Evolutionary conservation across 768 basidiomycete genomes (phyloP).

Genomic region (Termitomyces sp.): DNA sequence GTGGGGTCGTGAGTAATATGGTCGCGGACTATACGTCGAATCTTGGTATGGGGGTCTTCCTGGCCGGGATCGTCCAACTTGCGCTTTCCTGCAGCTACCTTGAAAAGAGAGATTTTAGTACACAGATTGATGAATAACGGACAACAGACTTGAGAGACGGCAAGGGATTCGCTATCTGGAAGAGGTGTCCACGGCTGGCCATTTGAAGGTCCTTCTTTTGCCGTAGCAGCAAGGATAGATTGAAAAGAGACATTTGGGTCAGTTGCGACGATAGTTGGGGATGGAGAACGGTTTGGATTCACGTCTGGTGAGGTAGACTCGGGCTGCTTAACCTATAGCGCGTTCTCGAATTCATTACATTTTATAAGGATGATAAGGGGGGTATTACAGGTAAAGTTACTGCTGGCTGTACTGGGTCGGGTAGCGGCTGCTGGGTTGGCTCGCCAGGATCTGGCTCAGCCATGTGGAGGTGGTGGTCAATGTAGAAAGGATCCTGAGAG

Average conservation of each 20-base stretch:
- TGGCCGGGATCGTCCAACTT: constrained; percentile 65
- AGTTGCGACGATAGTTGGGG: constrained; percentile 20
- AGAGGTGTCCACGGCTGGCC: constrained; percentile 35
- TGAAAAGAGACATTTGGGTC: constrained; percentile 44
- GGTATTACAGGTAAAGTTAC: constrained; percentile 29
- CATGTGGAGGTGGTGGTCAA: constrained; percentile 41
- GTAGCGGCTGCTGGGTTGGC: constrained; percentile 12
- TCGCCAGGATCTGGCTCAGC: constrained; percentile 20
- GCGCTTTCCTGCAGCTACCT: constrained; percentile 58
- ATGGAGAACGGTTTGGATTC: constrained; percentile 22
- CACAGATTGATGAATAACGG: constrained; percentile 4
- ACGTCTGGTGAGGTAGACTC: constrained; percentile 14
- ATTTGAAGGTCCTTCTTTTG: constrained; percentile 36
- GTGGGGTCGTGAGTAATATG: constrained; percentile 72
- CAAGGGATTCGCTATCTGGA: constrained; percentile 22
- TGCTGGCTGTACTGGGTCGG: constrained; percentile 13
- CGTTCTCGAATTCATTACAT: constrained; percentile 22
- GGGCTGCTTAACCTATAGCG: constrained; percentile 26
- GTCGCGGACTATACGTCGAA: constrained; percentile 79
- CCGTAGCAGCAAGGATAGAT: constrained; percentile 48
- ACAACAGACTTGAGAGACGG: constrained; percentile 34
- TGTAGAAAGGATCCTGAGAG: constrained; percentile 42
- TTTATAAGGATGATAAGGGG: constrained; percentile 18
- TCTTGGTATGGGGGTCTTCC: constrained; percentile 71
- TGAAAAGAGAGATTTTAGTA: constrained; percentile 5